Conservation (phyloP, 371 early-diverging fungal genomes). For the Mucor saturninus region DNA sequence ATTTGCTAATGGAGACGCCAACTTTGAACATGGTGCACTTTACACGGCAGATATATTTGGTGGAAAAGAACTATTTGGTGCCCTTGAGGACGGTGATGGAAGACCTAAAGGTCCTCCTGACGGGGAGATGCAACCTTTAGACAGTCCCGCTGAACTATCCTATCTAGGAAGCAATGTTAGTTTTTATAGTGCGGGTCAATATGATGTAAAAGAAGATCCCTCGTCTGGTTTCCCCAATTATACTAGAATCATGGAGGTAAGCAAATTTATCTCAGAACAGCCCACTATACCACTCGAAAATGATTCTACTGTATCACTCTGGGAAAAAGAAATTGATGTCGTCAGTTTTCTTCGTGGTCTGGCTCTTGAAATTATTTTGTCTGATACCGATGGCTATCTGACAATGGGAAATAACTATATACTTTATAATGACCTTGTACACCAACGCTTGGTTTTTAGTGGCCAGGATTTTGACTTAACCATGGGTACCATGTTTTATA, state of each 20-base stretch:
- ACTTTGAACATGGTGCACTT: conserved; percentile 27
- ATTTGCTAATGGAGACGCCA: conserved; percentile 30
- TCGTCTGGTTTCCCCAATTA: conserved; percentile 9
- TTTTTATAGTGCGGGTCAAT: conserved; percentile 19
- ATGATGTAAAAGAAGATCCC: conserved; percentile 10
- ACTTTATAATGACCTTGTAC: conserved; percentile 28
- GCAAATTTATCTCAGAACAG: conserved; percentile 21
- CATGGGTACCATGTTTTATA: conserved; percentile 29
- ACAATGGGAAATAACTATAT: conserved; percentile 40
- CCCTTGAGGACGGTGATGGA: conserved; percentile 10
- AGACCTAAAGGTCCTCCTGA: background rate
- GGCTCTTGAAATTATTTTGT: conserved; percentile 20
- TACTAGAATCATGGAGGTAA: conserved; percentile 21
- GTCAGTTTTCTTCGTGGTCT: conserved; percentile 23
- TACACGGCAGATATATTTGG: conserved; percentile 23
- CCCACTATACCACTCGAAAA: background rate
- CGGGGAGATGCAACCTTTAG: background rate
- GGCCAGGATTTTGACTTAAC: conserved; percentile 39
- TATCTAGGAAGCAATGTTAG: conserved; percentile 30
- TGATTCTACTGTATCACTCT: conserved; percentile 10
- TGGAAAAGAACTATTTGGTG: conserved; percentile 19
- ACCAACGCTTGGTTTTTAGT: conserved; percentile 25
- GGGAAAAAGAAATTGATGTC: conserved; percentile 20
- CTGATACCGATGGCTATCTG: conserved; percentile 31
- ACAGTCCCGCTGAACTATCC: conserved; percentile 15